phyloP scores from a whole-genome alignment of 176 grass and related monocot species.

The Lolium perenne region DNA sequence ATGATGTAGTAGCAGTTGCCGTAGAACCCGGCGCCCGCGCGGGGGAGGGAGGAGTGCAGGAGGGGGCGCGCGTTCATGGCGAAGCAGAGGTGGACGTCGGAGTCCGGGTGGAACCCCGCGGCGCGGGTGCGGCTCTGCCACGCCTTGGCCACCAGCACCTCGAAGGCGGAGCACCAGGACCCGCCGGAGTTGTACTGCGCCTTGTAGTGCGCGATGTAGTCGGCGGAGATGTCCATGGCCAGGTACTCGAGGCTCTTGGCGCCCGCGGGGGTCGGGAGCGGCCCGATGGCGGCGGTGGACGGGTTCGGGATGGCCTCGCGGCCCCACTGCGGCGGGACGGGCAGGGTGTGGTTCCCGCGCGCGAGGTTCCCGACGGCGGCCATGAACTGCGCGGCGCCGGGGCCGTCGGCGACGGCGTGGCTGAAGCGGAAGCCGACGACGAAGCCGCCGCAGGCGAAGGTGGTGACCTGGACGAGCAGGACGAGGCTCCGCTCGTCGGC shows the following conservation, averaged over 20 bases:
- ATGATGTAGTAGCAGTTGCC: slow-evolving; percentile 96
- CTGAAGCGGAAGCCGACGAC: slow-evolving; percentile 67
- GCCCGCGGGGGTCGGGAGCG: slow-evolving; percentile 34
- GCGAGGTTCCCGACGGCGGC: not conserved
- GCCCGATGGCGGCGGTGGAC: slow-evolving; percentile 2
- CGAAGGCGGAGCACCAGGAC: slow-evolving; percentile 75
- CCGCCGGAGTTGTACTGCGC: slow-evolving; percentile 11
- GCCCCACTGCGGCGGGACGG: not conserved
- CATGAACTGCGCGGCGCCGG: slow-evolving; percentile 36
- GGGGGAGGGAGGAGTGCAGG: slow-evolving; percentile 50
- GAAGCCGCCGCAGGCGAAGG: slow-evolving; percentile 63
- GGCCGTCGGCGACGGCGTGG: slow-evolving; percentile 56
- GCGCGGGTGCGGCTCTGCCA: slow-evolving; percentile 77
- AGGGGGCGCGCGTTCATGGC: slow-evolving; percentile 80
- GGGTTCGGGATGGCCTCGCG: slow-evolving; percentile 54
- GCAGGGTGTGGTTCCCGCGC: not conserved
- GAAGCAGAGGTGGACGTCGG: slow-evolving; percentile 72
- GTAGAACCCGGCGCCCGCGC: slow-evolving; percentile 66
- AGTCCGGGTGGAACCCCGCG: slow-evolving; percentile 47
- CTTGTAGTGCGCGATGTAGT: slow-evolving; percentile 64
- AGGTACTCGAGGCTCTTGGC: slow-evolving; percentile 49
- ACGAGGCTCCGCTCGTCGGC: slow-evolving; percentile 41
- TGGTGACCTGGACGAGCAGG: slow-evolving; percentile 66
- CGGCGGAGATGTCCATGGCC: slow-evolving; percentile 57
- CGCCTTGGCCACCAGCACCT: slow-evolving; percentile 84